Evolutionary conservation across 2,329 filamentous ascomycete species (phyloP).

Genomic region (Ceratocystis harringtonii): DNA sequence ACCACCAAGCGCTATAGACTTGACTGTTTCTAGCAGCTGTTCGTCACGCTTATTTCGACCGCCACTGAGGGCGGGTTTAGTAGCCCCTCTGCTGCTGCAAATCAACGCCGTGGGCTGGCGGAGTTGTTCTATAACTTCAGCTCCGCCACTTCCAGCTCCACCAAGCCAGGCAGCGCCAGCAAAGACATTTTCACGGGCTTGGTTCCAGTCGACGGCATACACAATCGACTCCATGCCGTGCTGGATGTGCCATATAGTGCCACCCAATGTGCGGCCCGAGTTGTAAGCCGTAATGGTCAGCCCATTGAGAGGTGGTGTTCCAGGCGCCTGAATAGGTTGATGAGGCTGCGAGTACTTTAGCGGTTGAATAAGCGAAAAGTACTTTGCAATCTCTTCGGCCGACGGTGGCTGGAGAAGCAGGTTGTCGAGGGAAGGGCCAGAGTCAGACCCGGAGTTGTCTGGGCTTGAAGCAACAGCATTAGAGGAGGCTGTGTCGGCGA

Average conservation of each 20-base stretch:
- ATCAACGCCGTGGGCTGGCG: constrained; percentile 86
- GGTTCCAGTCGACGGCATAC: constrained; percentile 96
- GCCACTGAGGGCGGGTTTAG: constrained; percentile 53
- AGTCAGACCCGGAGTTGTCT: constrained; percentile 33
- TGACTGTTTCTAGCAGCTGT: constrained; percentile 68
- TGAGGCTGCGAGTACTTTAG: constrained; percentile 96
- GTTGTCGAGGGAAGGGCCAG: constrained; percentile 35
- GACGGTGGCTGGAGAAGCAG: constrained; percentile 57
- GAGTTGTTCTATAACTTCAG: constrained; percentile 85
- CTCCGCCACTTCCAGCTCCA: constrained; percentile 61
- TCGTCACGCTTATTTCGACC: constrained; percentile 74
- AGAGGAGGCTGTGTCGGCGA: constrained; percentile 34
- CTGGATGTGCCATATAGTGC: constrained; percentile 98
- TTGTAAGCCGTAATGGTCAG: constrained; percentile 94
- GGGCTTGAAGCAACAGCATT: constrained; percentile 18
- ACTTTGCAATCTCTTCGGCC: constrained; percentile 75
- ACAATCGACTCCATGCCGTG: constrained; percentile 94
- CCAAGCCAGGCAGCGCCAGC: constrained; percentile 89
- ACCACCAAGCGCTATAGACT: constrained; percentile 58
- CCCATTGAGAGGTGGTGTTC: constrained; percentile 76
- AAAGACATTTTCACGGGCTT: constrained; percentile 88
- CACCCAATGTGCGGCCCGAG: constrained; percentile 86
- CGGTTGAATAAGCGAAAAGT: constrained; percentile 80
- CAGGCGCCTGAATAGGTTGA: constrained; percentile 72
- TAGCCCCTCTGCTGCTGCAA: constrained; percentile 72